Base-by-base conservation (phyloP, 1,284 basidiomycete genomes). In the Takashimella tepidaria region DNA sequence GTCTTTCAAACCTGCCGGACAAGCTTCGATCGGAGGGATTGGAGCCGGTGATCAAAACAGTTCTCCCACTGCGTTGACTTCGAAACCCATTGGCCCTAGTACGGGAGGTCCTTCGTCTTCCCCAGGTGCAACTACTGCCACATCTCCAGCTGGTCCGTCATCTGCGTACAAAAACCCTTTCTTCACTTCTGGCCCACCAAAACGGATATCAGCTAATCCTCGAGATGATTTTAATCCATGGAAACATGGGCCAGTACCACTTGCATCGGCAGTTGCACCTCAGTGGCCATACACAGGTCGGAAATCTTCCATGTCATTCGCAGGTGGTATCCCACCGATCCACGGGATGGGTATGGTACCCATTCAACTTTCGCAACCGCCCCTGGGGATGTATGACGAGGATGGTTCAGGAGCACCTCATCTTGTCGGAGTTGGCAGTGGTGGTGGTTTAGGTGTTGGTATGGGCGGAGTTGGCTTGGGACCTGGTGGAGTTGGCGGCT, bases 151-250 rank as follows among this genome's bases (percentile, higher is more conserved):
- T 21, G 62, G 64, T 42, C 60, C 68, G 58, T 49, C 62, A 20
- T 54, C 62, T 43, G 45, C 55, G 5, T 53, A 60, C 20, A 61
- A 64, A 51, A 91, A 93, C 69, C 85, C 87, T 11, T 97, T 96
- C 85, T 96, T 93, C 72, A 88, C 89, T 48, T 80, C 83, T 41
- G 84, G 85, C 40, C 74, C 79, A 22, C 70, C 76, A 41, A 82
- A 86, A 71, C 89, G 90, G 80, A 87, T 87, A 75, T 79, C 82
- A 20, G 83, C 91, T 43, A 87, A 90, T 68, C 81, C 92, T 65
- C 88, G 92, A 75, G 89, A 93, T 64, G 92, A 96, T 67, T 97
- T 96, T 73, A 95, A 92, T 75, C 89, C 92, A 23, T 93, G 70
- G 66, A 91, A 92, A 76, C 83, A 85, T 66, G 82, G 82, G 70